Percentiles rank a stretch among this genome's conserved stretches.
phyloP scores from a whole-genome alignment of 352 stramenopile genomes.

The Phytophthora multivora region DNA sequence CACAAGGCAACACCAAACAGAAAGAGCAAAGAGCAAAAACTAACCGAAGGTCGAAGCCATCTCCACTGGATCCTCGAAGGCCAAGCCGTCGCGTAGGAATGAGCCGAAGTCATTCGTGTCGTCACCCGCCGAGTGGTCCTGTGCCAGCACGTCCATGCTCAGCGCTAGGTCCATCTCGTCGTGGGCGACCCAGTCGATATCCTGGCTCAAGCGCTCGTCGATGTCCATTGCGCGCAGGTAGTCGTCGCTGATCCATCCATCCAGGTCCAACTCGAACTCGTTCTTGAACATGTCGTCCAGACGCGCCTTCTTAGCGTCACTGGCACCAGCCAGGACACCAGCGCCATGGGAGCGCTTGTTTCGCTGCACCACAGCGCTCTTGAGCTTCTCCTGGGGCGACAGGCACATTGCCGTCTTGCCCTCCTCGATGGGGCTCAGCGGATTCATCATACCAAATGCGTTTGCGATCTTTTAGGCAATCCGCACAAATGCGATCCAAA shows the following conservation, averaged over 20 bases:
- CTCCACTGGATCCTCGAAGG: slow-evolving; percentile 56
- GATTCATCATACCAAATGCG: slow-evolving; percentile 27
- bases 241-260: slow-evolving; percentile 83
- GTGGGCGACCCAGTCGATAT: slow-evolving; percentile 83
- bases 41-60: slow-evolving; percentile 79
- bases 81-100: slow-evolving; percentile 56
- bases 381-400: slow-evolving; percentile 74
- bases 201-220: slow-evolving; percentile 75
- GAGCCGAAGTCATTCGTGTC: slow-evolving; percentile 74
- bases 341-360: slow-evolving; percentile 45
- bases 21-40: slow-evolving; percentile 54
- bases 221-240: slow-evolving; percentile 77
- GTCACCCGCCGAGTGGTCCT: slow-evolving; percentile 36
- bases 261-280: slow-evolving; percentile 49
- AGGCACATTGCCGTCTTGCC: slow-evolving; percentile 63
- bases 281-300: slow-evolving; percentile 40
- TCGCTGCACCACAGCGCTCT: slow-evolving; percentile 38
- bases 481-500: slow-evolving; percentile 10
- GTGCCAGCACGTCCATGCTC: slow-evolving; percentile 50
- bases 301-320: slow-evolving; percentile 37
- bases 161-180: slow-evolving; percentile 71
- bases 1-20: slow-evolving; percentile 38
- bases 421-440: slow-evolving; percentile 43
- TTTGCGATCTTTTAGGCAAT: slow-evolving; percentile 27
- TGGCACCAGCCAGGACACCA: slow-evolving; percentile 10